Conservation (phyloP, 148 eudicot genomes). For the Mesembryanthemum crystallinum region DNA sequence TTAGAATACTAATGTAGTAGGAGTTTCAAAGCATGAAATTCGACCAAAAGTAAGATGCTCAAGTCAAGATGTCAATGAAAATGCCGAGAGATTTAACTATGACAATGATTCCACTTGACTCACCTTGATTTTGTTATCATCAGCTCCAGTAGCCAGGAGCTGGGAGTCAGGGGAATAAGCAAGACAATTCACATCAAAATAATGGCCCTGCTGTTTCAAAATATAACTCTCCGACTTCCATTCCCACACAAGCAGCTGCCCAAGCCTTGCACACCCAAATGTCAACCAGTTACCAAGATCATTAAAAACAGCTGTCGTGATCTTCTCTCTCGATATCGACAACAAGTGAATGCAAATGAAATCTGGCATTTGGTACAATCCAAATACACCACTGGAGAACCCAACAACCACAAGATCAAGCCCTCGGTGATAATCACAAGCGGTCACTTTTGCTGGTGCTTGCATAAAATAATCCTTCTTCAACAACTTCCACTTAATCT, state of each 20-base stretch:
- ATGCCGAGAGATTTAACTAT: background rate
- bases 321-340: constrained; percentile 84
- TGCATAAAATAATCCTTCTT: constrained; percentile 89
- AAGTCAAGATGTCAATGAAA: background rate
- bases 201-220: constrained; percentile 97
- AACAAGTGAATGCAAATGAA: constrained; percentile 78
- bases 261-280: constrained; percentile 92
- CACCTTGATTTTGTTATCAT: constrained; percentile 98
- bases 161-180: constrained; percentile 97
- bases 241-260: constrained; percentile 99
- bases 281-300: constrained; percentile 92
- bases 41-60: background rate
- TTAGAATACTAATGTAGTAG: background rate
- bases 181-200: constrained; percentile 90
- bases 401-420: constrained; percentile 82
- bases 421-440: constrained; percentile 78
- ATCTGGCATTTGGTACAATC: constrained; percentile 92
- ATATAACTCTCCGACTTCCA: constrained; percentile 98
- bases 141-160: constrained; percentile 95
- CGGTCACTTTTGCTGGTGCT: constrained; percentile 71
- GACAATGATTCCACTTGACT: background rate
- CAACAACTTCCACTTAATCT: constrained; percentile 71
- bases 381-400: constrained; percentile 90
- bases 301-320: constrained; percentile 79
- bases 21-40: background rate